These are phyloP conservation scores for Neopestalotiopsis clavispora DNA, from an alignment of 2,329 filamentous ascomycete genomes.

Conservation along the genomic window DNA sequence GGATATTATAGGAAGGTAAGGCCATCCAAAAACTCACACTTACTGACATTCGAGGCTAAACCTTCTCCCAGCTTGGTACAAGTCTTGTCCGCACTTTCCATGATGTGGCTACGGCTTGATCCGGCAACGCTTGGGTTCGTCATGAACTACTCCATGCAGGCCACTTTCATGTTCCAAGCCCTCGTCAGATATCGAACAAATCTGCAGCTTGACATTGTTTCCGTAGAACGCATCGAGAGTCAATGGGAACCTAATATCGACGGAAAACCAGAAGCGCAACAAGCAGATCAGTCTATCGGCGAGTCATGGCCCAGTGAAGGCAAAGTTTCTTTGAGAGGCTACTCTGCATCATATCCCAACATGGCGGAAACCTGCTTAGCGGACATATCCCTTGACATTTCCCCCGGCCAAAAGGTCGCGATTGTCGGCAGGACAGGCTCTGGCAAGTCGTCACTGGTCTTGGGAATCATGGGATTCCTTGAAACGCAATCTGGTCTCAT, in stretches of 20 bases:
- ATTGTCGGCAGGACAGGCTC: neutral
- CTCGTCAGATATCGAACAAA: neutral
- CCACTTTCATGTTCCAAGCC: neutral
- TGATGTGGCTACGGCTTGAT: neutral
- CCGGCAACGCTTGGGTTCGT: neutral
- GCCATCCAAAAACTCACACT: neutral
- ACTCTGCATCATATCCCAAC: neutral
- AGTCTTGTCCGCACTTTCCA: neutral
- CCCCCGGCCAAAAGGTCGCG: neutral
- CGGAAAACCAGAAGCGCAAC: neutral
- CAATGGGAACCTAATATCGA: neutral
- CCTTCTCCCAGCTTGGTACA: neutral
- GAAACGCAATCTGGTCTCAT: neutral
- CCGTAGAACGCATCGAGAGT: neutral
- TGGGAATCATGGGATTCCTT: neutral
- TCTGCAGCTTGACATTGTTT: neutral
- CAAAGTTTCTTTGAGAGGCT: neutral
- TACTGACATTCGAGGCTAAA: neutral
- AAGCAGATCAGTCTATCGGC: neutral
- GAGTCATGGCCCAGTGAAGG: neutral
- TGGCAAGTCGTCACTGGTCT: neutral
- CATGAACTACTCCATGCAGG: neutral
- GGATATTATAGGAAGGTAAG: neutral
- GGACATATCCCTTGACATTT: neutral
- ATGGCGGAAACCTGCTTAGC: neutral